Conservation (phyloP, 345 rosid genomes). For the Lepidium aucheri region DNA sequence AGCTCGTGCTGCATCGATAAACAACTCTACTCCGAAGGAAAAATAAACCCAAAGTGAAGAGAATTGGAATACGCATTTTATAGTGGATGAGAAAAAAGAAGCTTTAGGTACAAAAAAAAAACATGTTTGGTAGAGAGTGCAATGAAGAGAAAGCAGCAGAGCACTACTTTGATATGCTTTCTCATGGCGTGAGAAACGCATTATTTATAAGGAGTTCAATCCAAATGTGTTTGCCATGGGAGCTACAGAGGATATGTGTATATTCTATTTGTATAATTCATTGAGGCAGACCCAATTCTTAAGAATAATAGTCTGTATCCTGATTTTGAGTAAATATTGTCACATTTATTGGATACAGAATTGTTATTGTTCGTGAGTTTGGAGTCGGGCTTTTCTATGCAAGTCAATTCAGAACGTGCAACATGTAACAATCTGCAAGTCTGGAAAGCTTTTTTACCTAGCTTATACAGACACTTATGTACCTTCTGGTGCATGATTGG, state of each 20-base stretch:
- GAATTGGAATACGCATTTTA: background rate
- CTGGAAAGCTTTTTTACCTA: too few species aligned
- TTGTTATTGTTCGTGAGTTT: background rate
- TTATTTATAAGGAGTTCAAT: background rate
- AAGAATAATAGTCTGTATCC: background rate
- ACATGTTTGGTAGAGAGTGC: background rate
- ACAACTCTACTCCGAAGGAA: slow-evolving; percentile 41
- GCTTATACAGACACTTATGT: too few species aligned
- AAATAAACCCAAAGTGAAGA: slow-evolving; percentile 4
- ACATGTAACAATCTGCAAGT: too few species aligned
- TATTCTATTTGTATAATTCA: background rate
- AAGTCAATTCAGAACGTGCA: too few species aligned
- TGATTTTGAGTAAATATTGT: background rate
- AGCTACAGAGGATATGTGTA: background rate
- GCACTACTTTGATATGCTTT: background rate
- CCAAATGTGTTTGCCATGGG: background rate
- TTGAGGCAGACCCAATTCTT: background rate
- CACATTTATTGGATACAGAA: background rate
- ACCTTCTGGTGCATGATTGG: too few species aligned
- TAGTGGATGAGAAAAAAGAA: background rate
- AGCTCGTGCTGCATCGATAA: slow-evolving; percentile 43
- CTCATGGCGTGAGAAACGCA: background rate
- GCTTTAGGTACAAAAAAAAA: background rate
- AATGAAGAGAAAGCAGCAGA: slow-evolving; percentile 10
- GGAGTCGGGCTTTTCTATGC: too few species aligned